Evolutionary conservation across 1,139 yeast species (phyloP), one percentile per base, ranked within the genome.

Genomic region (Barnettozyma hawaiiensis): DNA sequence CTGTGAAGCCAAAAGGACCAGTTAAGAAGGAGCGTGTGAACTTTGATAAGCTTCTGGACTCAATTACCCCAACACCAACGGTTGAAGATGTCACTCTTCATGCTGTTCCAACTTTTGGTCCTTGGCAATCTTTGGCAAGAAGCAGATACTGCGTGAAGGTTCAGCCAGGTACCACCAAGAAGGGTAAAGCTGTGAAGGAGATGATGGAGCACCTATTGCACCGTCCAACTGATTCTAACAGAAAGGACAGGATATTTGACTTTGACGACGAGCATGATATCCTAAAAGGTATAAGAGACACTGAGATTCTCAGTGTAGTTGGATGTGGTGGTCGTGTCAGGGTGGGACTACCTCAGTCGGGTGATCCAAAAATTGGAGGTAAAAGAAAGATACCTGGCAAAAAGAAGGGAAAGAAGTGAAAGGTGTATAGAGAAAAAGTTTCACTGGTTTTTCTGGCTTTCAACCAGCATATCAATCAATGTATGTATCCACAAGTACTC

Each of bases 81-180:
- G 48, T 62, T 20, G 67, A 64, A 3, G 76, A 70, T 46, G 69
- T 65, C 20, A 64, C 66, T 12, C 54, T 62, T 7, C 86, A 79
- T 40, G 77, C 85, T 7, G 76, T 92, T 8, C 96, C 97, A 0
- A 81, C 86, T 9, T 90, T 89, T 70, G 97, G 92, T 0, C 98
- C 98, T 2, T 94, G 97, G 96, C 65, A 75, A 11, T 74, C 97
- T 0, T 64, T 92, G 53, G 74, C 70, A 48, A 83, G 83, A 60
- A 76, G 74, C 64, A 83, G 85, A 60, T 89, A 85, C 65, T 89
- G 87, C 60, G 82, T 86, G 31, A 90, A 92, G 62, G 65, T 92
- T 33, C 87, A 81, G 52, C 94, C 95, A 0, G 99, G 99, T 0
- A 70, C 75, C 35, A 81, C 82, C 22, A 92, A 94, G 62, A 92